A percentile compares a stretch with the other conserved stretches of the same genome.
Evolutionary conservation across 106 monocot genomes (phyloP).

Genomic region (Gastrodia elata): DNA sequence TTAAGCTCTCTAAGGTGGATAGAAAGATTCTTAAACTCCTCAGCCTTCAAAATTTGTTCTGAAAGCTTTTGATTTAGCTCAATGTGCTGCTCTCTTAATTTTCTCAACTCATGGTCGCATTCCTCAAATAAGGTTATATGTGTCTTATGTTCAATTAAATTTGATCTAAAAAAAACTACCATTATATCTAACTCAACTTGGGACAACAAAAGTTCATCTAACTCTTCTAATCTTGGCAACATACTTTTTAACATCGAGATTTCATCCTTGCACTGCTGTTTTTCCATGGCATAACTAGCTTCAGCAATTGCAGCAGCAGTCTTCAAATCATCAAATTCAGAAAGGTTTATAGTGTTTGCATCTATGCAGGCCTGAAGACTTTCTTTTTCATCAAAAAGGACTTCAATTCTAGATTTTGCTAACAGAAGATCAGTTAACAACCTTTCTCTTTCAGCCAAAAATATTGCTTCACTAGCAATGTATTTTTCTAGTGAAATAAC

Average conservation of each 20-base stretch:
- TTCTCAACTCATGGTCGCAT: constrained; percentile 24
- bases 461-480: constrained; percentile 21
- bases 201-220: constrained; percentile 36
- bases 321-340: constrained; percentile 23
- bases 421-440: constrained; percentile 23
- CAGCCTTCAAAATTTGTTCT: constrained; percentile 83
- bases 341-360: constrained; percentile 2
- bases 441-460: constrained; percentile 31
- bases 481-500: constrained; percentile 8
- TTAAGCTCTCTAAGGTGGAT: constrained; percentile 81
- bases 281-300: constrained; percentile 15
- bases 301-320: constrained; percentile 14
- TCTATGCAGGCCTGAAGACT: constrained; percentile 10
- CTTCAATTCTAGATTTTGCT: constrained; percentile 23
- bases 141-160: constrained; percentile 49
- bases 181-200: constrained; percentile 48
- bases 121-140: constrained; percentile 31
- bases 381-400: constrained; percentile 22
- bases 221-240: constrained; percentile 35
- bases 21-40: constrained; percentile 87
- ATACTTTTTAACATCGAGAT: constrained; percentile 25
- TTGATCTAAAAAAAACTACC: constrained; percentile 45
- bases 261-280: constrained; percentile 29
- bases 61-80: constrained; percentile 60
- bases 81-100: constrained; percentile 48